phyloP scores from a whole-genome alignment of 148 eudicot genomes.

The Mesembryanthemum crystallinum region DNA sequence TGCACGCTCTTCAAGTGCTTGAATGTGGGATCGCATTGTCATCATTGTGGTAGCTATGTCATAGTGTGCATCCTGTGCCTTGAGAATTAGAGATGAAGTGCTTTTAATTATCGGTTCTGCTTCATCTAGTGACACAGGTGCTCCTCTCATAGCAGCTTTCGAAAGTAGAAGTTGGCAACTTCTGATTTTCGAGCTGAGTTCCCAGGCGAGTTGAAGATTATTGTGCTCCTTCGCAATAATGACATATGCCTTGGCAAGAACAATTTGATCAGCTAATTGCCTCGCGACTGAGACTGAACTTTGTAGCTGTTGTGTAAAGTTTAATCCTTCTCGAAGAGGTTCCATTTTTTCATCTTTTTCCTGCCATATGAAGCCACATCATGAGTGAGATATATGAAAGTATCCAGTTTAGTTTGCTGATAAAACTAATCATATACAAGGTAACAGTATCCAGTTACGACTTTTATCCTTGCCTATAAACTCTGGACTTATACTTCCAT shows the following conservation, averaged over 20 bases:
- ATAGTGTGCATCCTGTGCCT: conserved; percentile 76
- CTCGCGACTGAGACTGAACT: conserved; percentile 59
- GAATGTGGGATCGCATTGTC: conserved; percentile 79
- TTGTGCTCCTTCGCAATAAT: conserved; percentile 81
- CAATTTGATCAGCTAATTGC: conserved; percentile 75
- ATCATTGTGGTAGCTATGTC: conserved; percentile 77
- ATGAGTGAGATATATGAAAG: too few species aligned
- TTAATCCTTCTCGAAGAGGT: conserved; percentile 32
- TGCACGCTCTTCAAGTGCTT: conserved; percentile 81
- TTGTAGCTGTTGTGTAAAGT: conserved; percentile 42
- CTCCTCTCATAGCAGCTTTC: conserved; percentile 75
- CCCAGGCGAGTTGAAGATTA: conserved; percentile 77
- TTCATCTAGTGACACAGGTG: conserved; percentile 50
- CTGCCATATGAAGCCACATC: conserved; percentile 35
- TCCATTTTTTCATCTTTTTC: conserved; percentile 30
- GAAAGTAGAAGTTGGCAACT: conserved; percentile 71
- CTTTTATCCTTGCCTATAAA: too few species aligned
- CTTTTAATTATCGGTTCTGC: conserved; percentile 59
- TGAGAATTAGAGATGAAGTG: conserved; percentile 52
- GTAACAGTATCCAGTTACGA: too few species aligned
- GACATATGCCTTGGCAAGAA: conserved; percentile 76
- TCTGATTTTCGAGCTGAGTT: conserved; percentile 65
- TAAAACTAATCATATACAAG: too few species aligned
- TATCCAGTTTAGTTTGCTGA: too few species aligned
- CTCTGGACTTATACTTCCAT: too few species aligned